Conservation (phyloP, 352 stramenopile species). For the Phytopythium oedochilum region DNA sequence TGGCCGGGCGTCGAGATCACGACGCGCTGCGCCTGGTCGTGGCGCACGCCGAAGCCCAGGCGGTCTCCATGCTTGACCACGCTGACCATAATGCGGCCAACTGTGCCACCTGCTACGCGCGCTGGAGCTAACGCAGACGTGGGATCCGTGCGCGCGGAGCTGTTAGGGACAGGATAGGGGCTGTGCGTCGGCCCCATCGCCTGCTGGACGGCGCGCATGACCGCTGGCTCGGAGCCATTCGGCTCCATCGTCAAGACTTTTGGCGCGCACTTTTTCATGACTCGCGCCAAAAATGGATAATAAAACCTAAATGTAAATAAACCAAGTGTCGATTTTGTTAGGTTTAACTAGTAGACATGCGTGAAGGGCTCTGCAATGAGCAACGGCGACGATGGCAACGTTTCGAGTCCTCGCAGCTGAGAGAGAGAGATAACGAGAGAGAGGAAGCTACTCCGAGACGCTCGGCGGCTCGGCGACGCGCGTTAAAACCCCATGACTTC, state of each 20-base stretch:
- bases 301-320: background rate
- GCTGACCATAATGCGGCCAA: constrained; percentile 29
- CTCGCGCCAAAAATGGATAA: background rate
- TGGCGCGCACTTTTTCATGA: background rate
- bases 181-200: too few relatives aligned
- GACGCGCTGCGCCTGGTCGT: constrained; percentile 44
- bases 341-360: constrained; percentile 1
- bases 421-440: too few relatives aligned
- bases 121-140: too few relatives aligned
- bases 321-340: background rate
- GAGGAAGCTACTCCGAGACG: too few relatives aligned
- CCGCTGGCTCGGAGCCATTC: too few relatives aligned
- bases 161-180: too few relatives aligned
- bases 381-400: too few relatives aligned
- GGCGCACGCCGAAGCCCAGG: constrained; percentile 66
- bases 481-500: too few relatives aligned
- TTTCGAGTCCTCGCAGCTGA: too few relatives aligned
- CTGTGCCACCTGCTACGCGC: background rate
- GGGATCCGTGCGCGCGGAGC: background rate
- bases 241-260: constrained; percentile 7
- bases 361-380: background rate
- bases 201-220: too few relatives aligned
- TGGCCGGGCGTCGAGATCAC: constrained; percentile 57
- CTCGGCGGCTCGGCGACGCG: too few relatives aligned
- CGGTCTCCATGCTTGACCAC: constrained; percentile 48